These are phyloP conservation scores for Alternaria hordeiaustralica DNA, from an alignment of 2,329 filamentous ascomycete species.

Conservation along the genomic window DNA sequence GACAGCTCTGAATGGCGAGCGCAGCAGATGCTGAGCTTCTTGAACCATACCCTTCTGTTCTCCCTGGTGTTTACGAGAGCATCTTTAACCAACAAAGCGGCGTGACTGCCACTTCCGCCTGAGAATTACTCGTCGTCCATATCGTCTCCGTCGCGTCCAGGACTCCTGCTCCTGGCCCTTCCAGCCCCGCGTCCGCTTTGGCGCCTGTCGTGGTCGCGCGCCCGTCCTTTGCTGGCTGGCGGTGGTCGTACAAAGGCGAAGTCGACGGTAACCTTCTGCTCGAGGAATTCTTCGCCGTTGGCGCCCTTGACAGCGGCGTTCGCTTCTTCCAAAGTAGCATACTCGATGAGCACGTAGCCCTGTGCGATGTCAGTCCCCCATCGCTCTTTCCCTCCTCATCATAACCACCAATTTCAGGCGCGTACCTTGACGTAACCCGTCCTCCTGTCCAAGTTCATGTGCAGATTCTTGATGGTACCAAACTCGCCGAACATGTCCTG, in stretches of 20 bases:
- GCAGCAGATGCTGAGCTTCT: background rate
- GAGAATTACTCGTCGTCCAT: slow-evolving; percentile 30
- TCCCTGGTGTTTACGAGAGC: background rate
- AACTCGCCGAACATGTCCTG: slow-evolving; percentile 84
- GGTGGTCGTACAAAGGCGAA: slow-evolving; percentile 86
- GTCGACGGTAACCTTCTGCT: slow-evolving; percentile 81
- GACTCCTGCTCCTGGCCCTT: slow-evolving; percentile 53
- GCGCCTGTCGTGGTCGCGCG: slow-evolving; percentile 41
- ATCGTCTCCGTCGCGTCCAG: slow-evolving; percentile 47
- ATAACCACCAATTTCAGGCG: background rate
- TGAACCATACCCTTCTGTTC: background rate
- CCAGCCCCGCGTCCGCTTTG: slow-evolving; percentile 39
- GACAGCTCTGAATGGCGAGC: background rate
- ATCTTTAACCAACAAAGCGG: background rate
- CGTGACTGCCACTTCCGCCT: background rate
- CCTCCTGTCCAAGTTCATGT: slow-evolving; percentile 80
- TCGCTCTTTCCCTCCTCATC: background rate
- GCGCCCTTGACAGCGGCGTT: slow-evolving; percentile 81
- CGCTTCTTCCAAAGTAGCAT: slow-evolving; percentile 78
- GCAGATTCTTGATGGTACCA: slow-evolving; percentile 86
- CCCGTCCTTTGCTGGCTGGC: slow-evolving; percentile 58
- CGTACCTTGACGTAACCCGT: slow-evolving; percentile 85
- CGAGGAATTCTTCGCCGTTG: slow-evolving; percentile 77
- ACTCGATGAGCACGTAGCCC: slow-evolving; percentile 88
- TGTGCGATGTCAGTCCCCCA: slow-evolving; percentile 45